Base-by-base conservation (phyloP, 2,329 filamentous ascomycete genomes). In the Periconia sp. region DNA sequence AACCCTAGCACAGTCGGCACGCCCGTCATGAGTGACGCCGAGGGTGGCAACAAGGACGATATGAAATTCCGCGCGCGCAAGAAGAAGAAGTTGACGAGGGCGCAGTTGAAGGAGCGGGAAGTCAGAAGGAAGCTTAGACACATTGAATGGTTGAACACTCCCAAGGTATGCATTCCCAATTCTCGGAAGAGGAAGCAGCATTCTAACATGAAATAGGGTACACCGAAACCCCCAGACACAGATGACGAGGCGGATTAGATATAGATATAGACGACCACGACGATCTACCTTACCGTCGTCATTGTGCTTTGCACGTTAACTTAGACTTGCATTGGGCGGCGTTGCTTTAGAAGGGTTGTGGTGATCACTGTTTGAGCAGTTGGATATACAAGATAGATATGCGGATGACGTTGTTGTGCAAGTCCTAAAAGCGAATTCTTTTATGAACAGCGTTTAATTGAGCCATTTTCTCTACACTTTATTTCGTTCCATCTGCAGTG, bases 21-120 rank as follows among this genome's bases (percentile, higher is more conserved):
- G 46, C 87, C 88, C 1, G 87, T 86, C 54, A 93, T 92, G 79
- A 89, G 85, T 35, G 92, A 91, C n/a, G 85, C 82, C 1, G 93
- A 97, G 76, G 92, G 94, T 64, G 86, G 85, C 55, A 86, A 85
- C 55, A 81, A 78, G 68, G 74, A 88, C 75, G 83, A 81, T 56
- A 84, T 99, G 82, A 93, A 95, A 79, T 99, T 99, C 86, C 85
- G 83, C 75, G 82, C 89, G 10, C 94, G 92, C 84, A 88, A 88
- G 79, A 97, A 97, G 91, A 96, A 93, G 86, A 99, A 99, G 90
- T 85, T 94, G 85, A 99, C 94, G 53, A 91, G 95, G 81, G 92
- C 92, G 77, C 92, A 99, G 76, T 65, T 92, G 72, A 99, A 99
- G 84, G 94, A 99, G 75, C 83, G 89, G 18, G 93, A 97, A 77